phyloP scores from a whole-genome alignment of 305 asterid genomes.

The Solanum hybrid region DNA sequence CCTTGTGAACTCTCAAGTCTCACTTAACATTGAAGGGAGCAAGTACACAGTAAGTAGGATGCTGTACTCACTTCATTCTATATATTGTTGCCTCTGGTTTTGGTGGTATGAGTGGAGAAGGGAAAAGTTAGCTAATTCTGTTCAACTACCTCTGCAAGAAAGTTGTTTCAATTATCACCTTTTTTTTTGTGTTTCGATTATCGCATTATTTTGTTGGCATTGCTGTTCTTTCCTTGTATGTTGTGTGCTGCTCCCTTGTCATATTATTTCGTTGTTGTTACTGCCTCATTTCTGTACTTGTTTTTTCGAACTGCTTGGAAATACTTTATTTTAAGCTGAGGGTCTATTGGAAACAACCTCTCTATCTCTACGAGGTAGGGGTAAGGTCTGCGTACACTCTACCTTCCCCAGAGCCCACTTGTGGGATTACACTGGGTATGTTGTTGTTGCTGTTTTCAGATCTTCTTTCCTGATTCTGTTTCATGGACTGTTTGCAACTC shows the following conservation, averaged over 20 bases:
- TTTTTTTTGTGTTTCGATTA: neutral
- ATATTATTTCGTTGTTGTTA: neutral
- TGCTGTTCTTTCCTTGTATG: neutral
- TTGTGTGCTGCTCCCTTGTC: neutral
- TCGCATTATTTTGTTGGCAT: neutral
- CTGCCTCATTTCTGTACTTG: neutral
- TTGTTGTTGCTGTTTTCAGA: neutral
- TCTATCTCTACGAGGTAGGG: neutral
- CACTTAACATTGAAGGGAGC: conserved; percentile 97
- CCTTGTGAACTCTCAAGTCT: conserved; percentile 85
- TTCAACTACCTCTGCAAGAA: neutral
- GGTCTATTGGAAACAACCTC: neutral
- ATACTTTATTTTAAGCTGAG: neutral
- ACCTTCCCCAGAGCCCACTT: neutral
- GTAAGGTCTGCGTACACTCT: neutral
- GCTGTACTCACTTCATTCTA: neutral
- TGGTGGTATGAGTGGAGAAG: neutral
- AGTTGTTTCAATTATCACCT: neutral
- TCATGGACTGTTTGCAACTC: neutral
- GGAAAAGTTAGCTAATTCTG: neutral
- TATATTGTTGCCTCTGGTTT: neutral
- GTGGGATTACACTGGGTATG: neutral
- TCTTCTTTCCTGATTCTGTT: neutral
- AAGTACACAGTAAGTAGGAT: conserved; percentile 75
- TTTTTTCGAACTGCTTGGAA: neutral